Base-by-base conservation (phyloP, 768 basidiomycete genomes). In the Boletus rubroflammeus region DNA sequence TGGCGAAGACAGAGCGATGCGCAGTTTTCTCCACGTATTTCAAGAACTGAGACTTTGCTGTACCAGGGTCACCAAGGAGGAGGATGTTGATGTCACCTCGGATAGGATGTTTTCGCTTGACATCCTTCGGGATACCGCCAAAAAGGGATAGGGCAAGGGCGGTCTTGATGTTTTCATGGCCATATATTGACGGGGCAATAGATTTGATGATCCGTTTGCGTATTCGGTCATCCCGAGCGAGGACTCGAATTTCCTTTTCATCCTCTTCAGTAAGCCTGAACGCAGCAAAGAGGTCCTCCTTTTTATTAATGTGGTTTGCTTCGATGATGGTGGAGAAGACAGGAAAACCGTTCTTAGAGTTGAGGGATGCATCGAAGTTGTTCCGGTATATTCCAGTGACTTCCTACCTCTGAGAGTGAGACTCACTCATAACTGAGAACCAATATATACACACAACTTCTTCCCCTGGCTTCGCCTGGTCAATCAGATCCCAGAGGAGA, bases 11-110 rank as follows among this genome's bases (percentile, higher is more conserved):
- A 6, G 96, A 95, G 42, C 97, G 83, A 69, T 94, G 93, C 0
- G 97, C 95, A 0, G 97, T 98, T 78, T 99, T 99, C 71, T 99
- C 97, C 32, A 93, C 93, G 64, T 98, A 99, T 73, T 98, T 98
- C 64, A 99, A 78, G 80, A 99, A 94, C 68, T 99, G 97, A 0
- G 96, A 98, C 72, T 99, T 98, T 55, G 97, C 97, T 9, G 97
- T 99, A 65, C 97, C 97, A 7, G 97, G 97, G 72, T 99, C 97
- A 53, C 97, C 97, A 19, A 99, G 85, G 3, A 98, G 77, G 35
- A 99, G 85, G 9, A 98, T 81, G 67, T 99, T 99, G 71, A 99
- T 99, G 67, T 99, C 97, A 15, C 97, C 97, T 72, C 97, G 87
- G 61, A 99, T 93, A 38, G 90, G 83, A 70, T 92, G 91, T 72